phyloP scores from a whole-genome alignment of 2,329 filamentous ascomycete species.

The Venturia aucupariae region DNA sequence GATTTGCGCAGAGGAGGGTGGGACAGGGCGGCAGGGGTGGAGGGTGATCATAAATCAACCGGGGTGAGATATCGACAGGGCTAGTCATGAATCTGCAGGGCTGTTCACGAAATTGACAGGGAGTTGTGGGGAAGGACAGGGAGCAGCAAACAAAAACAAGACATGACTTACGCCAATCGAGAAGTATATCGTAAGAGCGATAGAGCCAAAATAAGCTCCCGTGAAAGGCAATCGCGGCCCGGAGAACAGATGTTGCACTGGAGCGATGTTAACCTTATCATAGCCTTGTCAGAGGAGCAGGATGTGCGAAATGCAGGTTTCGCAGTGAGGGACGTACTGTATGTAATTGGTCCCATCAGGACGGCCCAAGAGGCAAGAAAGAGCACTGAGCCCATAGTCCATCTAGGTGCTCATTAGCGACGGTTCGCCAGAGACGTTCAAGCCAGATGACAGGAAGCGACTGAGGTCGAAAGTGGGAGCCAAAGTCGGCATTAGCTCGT shows the following conservation, averaged over 20 bases:
- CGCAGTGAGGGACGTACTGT: conserved; percentile 38
- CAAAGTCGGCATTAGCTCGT: conserved; percentile 1
- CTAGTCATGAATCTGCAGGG: conserved; percentile 8
- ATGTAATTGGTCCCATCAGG: conserved; percentile 82
- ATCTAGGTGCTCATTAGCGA: conserved; percentile 51
- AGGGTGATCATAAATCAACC: conserved; percentile 1
- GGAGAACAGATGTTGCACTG: conserved; percentile 71
- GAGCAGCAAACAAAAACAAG: conserved; percentile 15
- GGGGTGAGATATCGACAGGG: background rate
- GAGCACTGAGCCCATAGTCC: conserved; percentile 84
- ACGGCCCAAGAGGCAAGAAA: conserved; percentile 91
- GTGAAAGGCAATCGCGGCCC: conserved; percentile 83
- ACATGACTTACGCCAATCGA: conserved; percentile 69
- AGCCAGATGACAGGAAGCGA: conserved; percentile 1
- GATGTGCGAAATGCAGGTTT: conserved; percentile 15
- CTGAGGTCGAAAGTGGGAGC: background rate
- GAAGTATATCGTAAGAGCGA: conserved; percentile 82
- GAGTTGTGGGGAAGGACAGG: background rate
- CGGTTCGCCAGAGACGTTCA: conserved; percentile 20
- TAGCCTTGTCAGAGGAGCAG: conserved; percentile 1
- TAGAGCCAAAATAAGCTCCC: conserved; percentile 88
- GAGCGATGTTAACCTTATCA: conserved; percentile 11
- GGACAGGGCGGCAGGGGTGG: conserved; percentile 11
- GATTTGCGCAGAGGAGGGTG: conserved; percentile 8
- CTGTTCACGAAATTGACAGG: conserved; percentile 8